Base-by-base conservation (phyloP, 2,329 filamentous ascomycete species). In the Seiridium cupressi region DNA sequence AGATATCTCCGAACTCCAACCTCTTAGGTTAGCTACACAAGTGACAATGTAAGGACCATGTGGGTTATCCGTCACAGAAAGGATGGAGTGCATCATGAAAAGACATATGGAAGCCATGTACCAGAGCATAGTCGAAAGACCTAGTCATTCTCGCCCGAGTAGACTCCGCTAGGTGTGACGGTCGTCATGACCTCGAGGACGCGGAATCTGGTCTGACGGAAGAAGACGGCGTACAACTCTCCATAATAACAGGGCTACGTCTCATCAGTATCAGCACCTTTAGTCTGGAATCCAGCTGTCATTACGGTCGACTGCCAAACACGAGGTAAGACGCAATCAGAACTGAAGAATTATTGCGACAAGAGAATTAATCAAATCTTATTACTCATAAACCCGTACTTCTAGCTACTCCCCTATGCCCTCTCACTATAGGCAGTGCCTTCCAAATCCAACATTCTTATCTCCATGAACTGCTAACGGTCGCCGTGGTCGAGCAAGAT, bases 391-490 rank as follows among this genome's bases (percentile, higher is more conserved):
- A 13, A 49, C n/a, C 4, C 10, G 31, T 47, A 47, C n/a, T 49
- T 4, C 44, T 44, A 13, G 42, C 18, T n/a, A 44, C 42, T 44
- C 18, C 11, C 8, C 4, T 48, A 32, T 48, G 9, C 46, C 18
- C 5, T 48, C 46, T 48, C 11, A 5, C 32, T 10, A 1, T 10
- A 2, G 9, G 6, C 46, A 48, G 10, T 4, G n/a, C 26, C 47
- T 35, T 31, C 18, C 18, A 26, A 26, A 0, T 26, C 7, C 47
- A 5, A 11, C 3, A 26, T 13, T 11, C n/a, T 47, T 44, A 60
- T 40, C 55, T 51, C 59, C 59, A 60, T 13, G 47, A 55, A 42
- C 10, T 44, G 36, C 55, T 46, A 3, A 60, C 59, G 31, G 47
- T 56, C 5, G 54, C 54, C 4, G 59, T 53, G 13, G 40, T 56